Evolutionary conservation across 2,329 filamentous ascomycete species (phyloP).

Genomic region (Pseudocercospora fijiensis): DNA sequence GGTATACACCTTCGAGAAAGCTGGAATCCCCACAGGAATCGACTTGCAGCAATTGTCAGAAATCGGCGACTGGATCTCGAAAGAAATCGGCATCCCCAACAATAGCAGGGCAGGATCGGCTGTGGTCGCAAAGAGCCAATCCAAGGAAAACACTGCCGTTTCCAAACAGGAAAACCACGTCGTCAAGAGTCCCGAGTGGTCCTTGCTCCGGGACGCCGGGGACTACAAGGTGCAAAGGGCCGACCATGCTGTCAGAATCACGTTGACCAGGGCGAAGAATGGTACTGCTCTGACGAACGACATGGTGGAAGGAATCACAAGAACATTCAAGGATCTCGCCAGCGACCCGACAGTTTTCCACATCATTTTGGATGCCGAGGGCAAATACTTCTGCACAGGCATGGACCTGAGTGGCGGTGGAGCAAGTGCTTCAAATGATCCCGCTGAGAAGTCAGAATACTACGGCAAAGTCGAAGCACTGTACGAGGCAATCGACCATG

Average conservation of each 20-base stretch:
- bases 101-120: slow-evolving; percentile 32
- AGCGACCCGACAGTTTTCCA: slow-evolving; percentile 19
- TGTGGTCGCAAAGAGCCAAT: slow-evolving; percentile 17
- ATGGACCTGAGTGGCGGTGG: slow-evolving; percentile 25
- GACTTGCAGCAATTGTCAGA: slow-evolving; percentile 27
- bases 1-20: slow-evolving; percentile 31
- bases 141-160: neutral
- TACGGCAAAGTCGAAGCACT: slow-evolving; percentile 23
- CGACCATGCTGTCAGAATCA: slow-evolving; percentile 21
- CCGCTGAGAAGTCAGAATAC: slow-evolving; percentile 11
- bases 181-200: neutral
- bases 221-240: slow-evolving; percentile 16
- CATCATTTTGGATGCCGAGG: slow-evolving; percentile 23
- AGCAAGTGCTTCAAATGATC: slow-evolving; percentile 15
- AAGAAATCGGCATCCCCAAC: slow-evolving; percentile 24
- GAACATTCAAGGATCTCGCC: slow-evolving; percentile 17
- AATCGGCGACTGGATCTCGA: slow-evolving; percentile 32
- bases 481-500: slow-evolving; percentile 23
- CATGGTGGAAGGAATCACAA: slow-evolving; percentile 25
- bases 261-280: slow-evolving; percentile 22
- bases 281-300: slow-evolving; percentile 24
- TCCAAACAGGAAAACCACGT: neutral
- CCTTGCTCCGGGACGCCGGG: slow-evolving; percentile 3
- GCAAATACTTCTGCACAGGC: slow-evolving; percentile 29
- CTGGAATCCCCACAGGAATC: slow-evolving; percentile 32